Conservation (phyloP, 352 stramenopile genomes). For the Pythium vanterpoolii region DNA sequence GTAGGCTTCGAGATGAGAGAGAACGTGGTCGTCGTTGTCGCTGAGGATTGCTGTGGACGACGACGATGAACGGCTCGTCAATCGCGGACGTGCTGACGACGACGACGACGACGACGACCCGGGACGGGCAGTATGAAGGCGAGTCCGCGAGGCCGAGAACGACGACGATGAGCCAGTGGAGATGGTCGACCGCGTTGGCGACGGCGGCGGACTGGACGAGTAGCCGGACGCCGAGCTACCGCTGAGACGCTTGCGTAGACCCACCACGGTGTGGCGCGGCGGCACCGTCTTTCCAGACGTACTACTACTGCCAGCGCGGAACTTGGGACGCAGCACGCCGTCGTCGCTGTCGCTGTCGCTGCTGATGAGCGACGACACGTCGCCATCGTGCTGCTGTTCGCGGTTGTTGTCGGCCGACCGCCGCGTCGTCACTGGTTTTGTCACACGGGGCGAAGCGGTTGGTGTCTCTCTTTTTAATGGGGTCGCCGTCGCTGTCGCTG, state of each 20-base stretch:
- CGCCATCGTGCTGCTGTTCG: conserved; percentile 30
- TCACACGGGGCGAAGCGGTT: too few relatives aligned
- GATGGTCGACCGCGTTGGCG: conserved; percentile 39
- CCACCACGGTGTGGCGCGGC: conserved; percentile 1
- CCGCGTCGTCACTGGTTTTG: background rate
- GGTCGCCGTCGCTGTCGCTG: too few relatives aligned
- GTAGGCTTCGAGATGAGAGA: conserved; percentile 19
- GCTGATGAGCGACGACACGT: conserved; percentile 75
- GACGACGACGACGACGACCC: conserved; percentile 38
- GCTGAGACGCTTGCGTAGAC: conserved; percentile 15
- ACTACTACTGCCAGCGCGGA: conserved; percentile 19
- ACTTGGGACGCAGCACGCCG: conserved; percentile 55
- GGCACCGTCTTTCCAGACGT: conserved; percentile 6
- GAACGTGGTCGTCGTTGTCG: conserved; percentile 27
- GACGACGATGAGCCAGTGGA: conserved; percentile 44
- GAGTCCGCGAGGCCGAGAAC: conserved; percentile 12
- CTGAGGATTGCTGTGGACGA: conserved; percentile 33
- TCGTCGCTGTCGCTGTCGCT: conserved; percentile 78
- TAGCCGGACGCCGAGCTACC: conserved; percentile 16
- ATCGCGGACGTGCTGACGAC: conserved; percentile 25
- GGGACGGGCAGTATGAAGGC: background rate
- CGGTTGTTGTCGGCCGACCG: conserved; percentile 20
- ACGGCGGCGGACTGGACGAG: conserved; percentile 44
- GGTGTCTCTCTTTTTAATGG: too few relatives aligned
- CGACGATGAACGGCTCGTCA: conserved; percentile 24